phyloP scores from a whole-genome alignment of 257 asterid genomes.

The Leptodermis oblonga region DNA sequence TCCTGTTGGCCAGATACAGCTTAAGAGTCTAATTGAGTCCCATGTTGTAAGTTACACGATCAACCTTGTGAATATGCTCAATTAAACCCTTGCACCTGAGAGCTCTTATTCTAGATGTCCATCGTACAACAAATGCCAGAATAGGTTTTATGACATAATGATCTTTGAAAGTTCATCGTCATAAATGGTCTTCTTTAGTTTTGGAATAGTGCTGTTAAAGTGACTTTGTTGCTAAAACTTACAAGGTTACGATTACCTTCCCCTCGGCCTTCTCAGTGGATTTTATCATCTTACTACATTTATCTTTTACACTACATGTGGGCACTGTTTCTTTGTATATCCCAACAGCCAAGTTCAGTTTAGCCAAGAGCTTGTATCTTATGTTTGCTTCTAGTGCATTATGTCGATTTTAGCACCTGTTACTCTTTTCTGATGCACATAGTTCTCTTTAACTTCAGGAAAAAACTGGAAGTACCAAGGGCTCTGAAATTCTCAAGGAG shows the following conservation, averaged over 20 bases:
- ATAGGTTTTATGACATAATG: not conserved
- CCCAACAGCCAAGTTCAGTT: not conserved
- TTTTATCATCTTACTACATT: not conserved
- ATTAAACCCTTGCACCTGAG: not conserved
- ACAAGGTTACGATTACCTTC: too few species aligned
- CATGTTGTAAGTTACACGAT: constrained; percentile 69
- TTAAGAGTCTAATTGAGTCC: constrained; percentile 84
- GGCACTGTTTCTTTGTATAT: too few species aligned
- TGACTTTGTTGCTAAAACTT: too few species aligned
- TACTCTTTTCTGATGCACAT: too few species aligned
- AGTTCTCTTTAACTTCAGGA: too few species aligned
- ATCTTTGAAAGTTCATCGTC: not conserved
- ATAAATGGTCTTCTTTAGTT: not conserved
- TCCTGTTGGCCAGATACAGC: constrained; percentile 94
- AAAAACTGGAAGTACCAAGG: too few species aligned
- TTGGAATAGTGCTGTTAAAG: not conserved
- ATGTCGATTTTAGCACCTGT: too few species aligned
- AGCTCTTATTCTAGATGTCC: not conserved
- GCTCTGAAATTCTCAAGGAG: too few species aligned
- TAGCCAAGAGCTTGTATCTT: too few species aligned
- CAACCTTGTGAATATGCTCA: not conserved
- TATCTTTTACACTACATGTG: not conserved
- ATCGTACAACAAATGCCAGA: too few species aligned
- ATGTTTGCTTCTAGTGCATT: too few species aligned
- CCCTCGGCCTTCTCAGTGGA: not conserved